Evolutionary conservation across 2,329 filamentous ascomycete genomes (phyloP), one percentile per base, ranked within the genome.

Genomic region (Monilinia fructigena): DNA sequence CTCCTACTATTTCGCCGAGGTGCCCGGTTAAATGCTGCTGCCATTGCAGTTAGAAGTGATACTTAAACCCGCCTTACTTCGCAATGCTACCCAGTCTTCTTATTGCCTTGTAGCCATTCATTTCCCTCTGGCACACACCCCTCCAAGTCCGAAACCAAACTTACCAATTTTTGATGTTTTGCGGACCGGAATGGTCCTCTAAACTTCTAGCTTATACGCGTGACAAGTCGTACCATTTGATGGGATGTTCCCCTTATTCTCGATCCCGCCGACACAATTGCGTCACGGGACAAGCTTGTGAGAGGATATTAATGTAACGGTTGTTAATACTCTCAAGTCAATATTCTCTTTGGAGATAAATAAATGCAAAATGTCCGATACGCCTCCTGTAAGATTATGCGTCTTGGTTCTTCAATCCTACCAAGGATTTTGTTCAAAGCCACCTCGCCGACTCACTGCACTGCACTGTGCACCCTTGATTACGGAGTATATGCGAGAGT

Each of bases 11-110:
- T 3, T 48, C 26, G 42, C 56, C 56, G 56, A 48, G 26, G 28
- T 60, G 42, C 12, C 26, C 42, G 42, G 56, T 18, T 48, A 48
- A 60, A 60, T 60, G 58, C 20, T 50, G 31, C 45, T 28, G 28
- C 20, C 8, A 26, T 60, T 11, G 38, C 26, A 23, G 42, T 28
- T 35, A 23, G 12, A 35, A 23, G 45, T 20, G 42, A 60, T 60
- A 18, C 12, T 18, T 10, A n/a, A 48, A n/a, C 35, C 56, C 56
- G 56, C 18, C 56, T 48, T n/a, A 35, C 18, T 20, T 60, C 26
- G 42, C 42, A 60, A 38, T 48, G 23, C 28, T 14, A 55, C n/a
- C 18, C 55, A 45, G n/a, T 42, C 26, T 59, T 23, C 42, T 48
- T 20, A 10, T 11, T 60, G 26, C 56, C 56, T 59, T 26, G 26